Conservation (phyloP, 2,329 filamentous ascomycete genomes). For the Aspergillus brunneoviolaceus region DNA sequence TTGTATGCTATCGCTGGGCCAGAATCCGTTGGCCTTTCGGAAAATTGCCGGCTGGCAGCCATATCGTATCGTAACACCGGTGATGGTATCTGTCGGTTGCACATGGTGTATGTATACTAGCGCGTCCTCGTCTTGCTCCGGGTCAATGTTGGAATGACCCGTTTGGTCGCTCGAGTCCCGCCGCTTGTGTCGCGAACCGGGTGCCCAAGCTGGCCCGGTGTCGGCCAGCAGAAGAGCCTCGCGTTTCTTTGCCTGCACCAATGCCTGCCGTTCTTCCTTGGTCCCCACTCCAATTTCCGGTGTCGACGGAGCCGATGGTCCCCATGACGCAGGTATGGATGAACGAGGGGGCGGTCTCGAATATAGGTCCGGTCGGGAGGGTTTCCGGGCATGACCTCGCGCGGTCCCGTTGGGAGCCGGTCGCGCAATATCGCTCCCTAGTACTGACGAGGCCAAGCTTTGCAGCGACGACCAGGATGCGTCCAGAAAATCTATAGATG, state of each 20-base stretch:
- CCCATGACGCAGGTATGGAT: constrained; percentile 38
- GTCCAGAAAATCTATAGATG: constrained; percentile 42
- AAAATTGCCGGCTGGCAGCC: constrained; percentile 81
- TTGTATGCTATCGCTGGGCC: constrained; percentile 91
- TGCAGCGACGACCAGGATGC: constrained; percentile 52
- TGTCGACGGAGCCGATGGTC: constrained; percentile 36
- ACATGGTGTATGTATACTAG: constrained; percentile 91
- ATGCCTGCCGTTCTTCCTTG: constrained; percentile 45
- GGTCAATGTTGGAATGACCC: constrained; percentile 27
- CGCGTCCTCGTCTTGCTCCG: constrained; percentile 67
- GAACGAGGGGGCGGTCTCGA: constrained; percentile 26
- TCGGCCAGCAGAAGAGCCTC: constrained; percentile 47
- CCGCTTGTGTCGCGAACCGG: constrained; percentile 44
- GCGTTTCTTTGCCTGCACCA: constrained; percentile 50
- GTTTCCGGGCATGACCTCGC: constrained; percentile 35
- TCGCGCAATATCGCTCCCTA: constrained; percentile 42
- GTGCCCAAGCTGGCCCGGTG: constrained; percentile 37
- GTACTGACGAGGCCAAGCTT: constrained; percentile 48
- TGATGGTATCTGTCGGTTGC: constrained; percentile 78
- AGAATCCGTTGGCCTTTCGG: constrained; percentile 85
- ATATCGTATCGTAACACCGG: constrained; percentile 86
- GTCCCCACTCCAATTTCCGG: constrained; percentile 39
- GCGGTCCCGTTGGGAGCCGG: constrained; percentile 27
- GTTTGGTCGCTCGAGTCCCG: constrained; percentile 44
- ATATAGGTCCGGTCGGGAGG: constrained; percentile 37